Conservation (phyloP, 75 land plant genomes). For the Gnetum montanum region DNA sequence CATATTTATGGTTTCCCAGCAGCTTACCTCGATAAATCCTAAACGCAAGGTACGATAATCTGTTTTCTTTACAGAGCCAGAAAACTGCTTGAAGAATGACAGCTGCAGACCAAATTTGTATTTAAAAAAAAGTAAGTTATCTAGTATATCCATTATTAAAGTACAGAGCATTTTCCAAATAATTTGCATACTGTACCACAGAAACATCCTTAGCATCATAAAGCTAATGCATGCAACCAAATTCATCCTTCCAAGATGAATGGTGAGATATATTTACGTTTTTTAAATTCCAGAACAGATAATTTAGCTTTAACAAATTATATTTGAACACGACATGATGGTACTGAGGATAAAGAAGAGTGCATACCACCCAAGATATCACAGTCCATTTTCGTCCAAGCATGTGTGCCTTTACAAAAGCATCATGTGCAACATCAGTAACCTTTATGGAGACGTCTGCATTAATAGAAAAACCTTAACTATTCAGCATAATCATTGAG, state of each 20-base stretch:
- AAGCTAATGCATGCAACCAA: too few relatives aligned
- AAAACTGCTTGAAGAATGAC: constrained; percentile 75
- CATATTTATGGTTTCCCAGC: not conserved
- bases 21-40: constrained; percentile 69
- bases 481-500: too few relatives aligned
- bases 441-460: constrained; percentile 32
- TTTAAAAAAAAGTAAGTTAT: constrained; percentile 1
- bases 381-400: constrained; percentile 14
- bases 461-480: not conserved
- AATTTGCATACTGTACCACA: too few relatives aligned
- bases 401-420: constrained; percentile 13
- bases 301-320: too few relatives aligned
- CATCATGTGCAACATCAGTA: constrained; percentile 27
- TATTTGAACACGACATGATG: too few relatives aligned
- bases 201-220: too few relatives aligned
- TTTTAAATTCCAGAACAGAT: too few relatives aligned
- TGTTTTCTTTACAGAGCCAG: constrained; percentile 57
- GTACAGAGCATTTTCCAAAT: too few relatives aligned
- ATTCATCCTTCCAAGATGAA: too few relatives aligned
- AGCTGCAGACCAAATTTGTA: constrained; percentile 22
- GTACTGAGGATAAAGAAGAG: not conserved
- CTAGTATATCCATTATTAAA: not conserved
- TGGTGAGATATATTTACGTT: too few relatives aligned
- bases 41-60: constrained; percentile 62
- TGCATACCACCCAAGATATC: constrained; percentile 37